Evolutionary conservation across 73 alveolate species (phyloP).

Genomic region (Paraurostyla sp.): DNA sequence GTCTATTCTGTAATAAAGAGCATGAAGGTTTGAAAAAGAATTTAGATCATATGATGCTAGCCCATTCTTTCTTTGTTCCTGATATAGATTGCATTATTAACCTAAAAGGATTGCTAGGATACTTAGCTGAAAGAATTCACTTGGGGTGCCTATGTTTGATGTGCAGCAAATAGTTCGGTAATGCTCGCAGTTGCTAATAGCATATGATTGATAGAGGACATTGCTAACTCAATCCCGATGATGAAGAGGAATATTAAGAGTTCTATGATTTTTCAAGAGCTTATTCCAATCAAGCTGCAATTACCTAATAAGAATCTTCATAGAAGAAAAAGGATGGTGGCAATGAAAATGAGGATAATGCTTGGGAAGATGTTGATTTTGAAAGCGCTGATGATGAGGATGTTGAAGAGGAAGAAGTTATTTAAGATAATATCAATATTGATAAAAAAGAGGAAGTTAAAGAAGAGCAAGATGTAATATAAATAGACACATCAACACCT

Average conservation of each 20-base stretch:
- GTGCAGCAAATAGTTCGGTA: conserved; percentile 65
- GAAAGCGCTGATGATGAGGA: conserved; percentile 43
- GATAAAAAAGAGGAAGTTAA: conserved; percentile 43
- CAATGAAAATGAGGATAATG: conserved; percentile 63
- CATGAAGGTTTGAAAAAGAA: conserved; percentile 66
- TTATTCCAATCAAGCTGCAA: conserved; percentile 33
- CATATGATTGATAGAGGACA: conserved; percentile 89
- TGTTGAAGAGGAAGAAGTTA: conserved; percentile 1
- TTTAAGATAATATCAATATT: too few relatives aligned
- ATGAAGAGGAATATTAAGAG: conserved; percentile 77
- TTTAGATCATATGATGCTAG: conserved; percentile 79
- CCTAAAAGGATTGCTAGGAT: conserved; percentile 73
- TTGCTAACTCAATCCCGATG: conserved; percentile 81
- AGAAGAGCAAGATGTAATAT: not conserved
- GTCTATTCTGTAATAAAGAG: conserved; percentile 82
- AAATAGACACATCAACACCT: not conserved
- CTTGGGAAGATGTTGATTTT: conserved; percentile 74
- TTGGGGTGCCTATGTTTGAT: conserved; percentile 69
- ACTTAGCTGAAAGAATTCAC: conserved; percentile 77
- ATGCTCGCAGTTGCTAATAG: conserved; percentile 71
- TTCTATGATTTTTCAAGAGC: conserved; percentile 74
- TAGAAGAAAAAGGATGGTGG: not conserved
- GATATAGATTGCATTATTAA: conserved; percentile 82
- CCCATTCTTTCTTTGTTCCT: conserved; percentile 81
- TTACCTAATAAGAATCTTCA: not conserved